Conservation (phyloP, 306 rosid genomes). For the Cicer judaicum region DNA sequence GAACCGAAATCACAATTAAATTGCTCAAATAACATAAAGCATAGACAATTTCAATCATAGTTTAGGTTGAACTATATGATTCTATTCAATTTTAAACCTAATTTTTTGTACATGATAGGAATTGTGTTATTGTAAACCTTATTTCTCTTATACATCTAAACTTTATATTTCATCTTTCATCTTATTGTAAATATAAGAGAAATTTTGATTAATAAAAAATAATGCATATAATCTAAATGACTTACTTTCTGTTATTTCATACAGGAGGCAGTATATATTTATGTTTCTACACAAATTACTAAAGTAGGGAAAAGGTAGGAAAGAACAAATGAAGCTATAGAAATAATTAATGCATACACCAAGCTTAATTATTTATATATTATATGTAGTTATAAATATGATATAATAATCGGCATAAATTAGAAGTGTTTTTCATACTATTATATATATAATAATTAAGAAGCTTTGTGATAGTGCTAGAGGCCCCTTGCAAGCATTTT, state of each 20-base stretch:
- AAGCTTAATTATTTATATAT: neutral
- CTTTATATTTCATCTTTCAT: neutral
- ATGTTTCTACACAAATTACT: neutral
- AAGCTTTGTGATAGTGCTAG: slow-evolving; percentile 2
- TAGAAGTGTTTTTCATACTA: too few species aligned
- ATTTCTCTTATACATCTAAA: slow-evolving; percentile 26
- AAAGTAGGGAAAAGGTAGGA: neutral
- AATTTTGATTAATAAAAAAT: too few species aligned
- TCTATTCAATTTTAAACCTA: neutral
- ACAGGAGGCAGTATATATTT: neutral
- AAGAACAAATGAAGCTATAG: slow-evolving; percentile 18
- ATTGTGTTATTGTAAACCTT: neutral
- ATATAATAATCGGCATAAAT: neutral
- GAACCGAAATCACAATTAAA: too few species aligned
- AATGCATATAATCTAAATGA: too few species aligned
- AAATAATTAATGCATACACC: neutral
- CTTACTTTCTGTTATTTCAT: too few species aligned
- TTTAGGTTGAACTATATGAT: slow-evolving; percentile 4
- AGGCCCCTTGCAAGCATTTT: slow-evolving; percentile 77
- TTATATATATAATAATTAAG: too few species aligned
- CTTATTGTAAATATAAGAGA: too few species aligned
- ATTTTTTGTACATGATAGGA: neutral
- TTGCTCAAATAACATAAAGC: too few species aligned
- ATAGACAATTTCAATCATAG: too few species aligned
- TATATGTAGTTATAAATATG: neutral